These are phyloP conservation scores for Calonectria hongkongensis DNA, from an alignment of 2,329 filamentous ascomycete species.

Conservation along the genomic window DNA sequence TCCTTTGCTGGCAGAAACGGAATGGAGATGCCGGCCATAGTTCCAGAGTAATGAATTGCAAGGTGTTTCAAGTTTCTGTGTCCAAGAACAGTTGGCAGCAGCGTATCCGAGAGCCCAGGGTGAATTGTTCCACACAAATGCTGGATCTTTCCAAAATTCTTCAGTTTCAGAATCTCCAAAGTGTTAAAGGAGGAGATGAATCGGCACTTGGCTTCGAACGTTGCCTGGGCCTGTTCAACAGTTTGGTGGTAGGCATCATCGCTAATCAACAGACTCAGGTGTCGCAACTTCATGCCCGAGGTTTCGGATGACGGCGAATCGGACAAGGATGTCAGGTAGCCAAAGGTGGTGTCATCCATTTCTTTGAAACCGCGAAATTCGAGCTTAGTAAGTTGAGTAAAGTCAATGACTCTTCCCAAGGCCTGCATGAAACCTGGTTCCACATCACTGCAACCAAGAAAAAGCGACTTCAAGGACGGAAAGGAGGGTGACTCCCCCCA, in stretches of 20 bases:
- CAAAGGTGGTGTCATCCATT: neutral
- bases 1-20: slow-evolving; percentile 39
- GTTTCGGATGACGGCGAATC: neutral
- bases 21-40: neutral
- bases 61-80: slow-evolving; percentile 42
- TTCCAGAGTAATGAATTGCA: slow-evolving; percentile 22
- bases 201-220: slow-evolving; percentile 4
- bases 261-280: slow-evolving; percentile 6
- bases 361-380: neutral
- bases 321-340: slow-evolving; percentile 22
- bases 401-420: slow-evolving; percentile 40
- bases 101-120: slow-evolving; percentile 25
- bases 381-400: slow-evolving; percentile 37
- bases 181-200: slow-evolving; percentile 47
- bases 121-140: neutral
- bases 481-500: slow-evolving; percentile 14
- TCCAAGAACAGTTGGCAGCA: slow-evolving; percentile 45
- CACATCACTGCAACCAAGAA: neutral
- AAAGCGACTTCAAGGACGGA: slow-evolving; percentile 38
- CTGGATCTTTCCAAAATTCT: slow-evolving; percentile 27
- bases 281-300: slow-evolving; percentile 25
- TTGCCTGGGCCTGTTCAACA: neutral
- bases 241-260: neutral
- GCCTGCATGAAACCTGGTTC: neutral
- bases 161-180: slow-evolving; percentile 34